Conservation (phyloP, 2,329 filamentous ascomycete species). For the Paraphaeosphaeria sporulosa region DNA sequence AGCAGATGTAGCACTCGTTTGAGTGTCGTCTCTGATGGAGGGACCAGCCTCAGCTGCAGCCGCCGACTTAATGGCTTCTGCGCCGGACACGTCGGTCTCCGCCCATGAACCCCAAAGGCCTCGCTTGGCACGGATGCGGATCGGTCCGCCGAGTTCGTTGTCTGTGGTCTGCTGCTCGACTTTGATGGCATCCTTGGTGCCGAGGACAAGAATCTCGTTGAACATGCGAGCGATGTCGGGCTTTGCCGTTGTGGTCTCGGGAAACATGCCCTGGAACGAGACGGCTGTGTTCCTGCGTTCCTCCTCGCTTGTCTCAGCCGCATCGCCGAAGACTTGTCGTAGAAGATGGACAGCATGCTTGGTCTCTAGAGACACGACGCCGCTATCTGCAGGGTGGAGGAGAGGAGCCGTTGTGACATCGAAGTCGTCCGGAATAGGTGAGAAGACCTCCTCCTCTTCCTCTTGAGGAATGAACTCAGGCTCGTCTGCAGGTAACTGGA, state of each 20-base stretch:
- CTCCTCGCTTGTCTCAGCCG: conserved; percentile 70
- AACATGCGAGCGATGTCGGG: conserved; percentile 99
- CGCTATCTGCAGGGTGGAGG: conserved; percentile 82
- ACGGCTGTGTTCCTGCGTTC: conserved; percentile 79
- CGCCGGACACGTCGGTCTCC: conserved; percentile 67
- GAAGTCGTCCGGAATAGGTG: conserved; percentile 63
- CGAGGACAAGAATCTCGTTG: conserved; percentile 93
- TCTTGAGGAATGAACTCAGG: conserved; percentile 34
- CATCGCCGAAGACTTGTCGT: conserved; percentile 82
- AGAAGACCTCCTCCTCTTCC: conserved; percentile 47
- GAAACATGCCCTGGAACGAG: conserved; percentile 89
- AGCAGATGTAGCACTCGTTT: conserved; percentile 29
- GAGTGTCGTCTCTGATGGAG: conserved; percentile 33
- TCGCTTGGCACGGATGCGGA: conserved; percentile 87
- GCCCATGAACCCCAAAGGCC: conserved; percentile 99
- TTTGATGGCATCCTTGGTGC: conserved; percentile 97
- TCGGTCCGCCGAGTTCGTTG: conserved; percentile 75
- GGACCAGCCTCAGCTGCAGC: conserved; percentile 37
- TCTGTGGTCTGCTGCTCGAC: conserved; percentile 79
- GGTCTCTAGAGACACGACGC: conserved; percentile 87
- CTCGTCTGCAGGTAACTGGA: conserved; percentile 40
- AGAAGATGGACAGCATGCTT: conserved; percentile 96
- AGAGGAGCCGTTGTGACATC: conserved; percentile 80
- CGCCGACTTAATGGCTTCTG: conserved; percentile 45
- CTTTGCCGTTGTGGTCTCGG: conserved; percentile 79